Evolutionary conservation across 2,329 filamentous ascomycete genomes (phyloP), one percentile per base, ranked within the genome.

Genomic region (Talaromyces albobiverticillius): DNA sequence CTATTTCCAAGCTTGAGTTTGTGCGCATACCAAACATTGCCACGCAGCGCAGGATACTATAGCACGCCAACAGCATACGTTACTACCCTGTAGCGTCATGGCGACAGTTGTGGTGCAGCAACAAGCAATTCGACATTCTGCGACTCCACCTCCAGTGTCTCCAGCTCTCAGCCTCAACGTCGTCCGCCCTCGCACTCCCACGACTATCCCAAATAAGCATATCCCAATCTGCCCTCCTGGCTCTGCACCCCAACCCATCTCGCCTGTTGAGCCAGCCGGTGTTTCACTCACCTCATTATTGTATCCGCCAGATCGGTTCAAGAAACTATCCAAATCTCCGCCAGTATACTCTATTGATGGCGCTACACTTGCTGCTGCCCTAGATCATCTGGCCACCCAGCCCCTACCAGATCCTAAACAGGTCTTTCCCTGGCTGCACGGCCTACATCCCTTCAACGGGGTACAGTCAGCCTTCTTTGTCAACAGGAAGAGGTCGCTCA

Each of bases 371-470:
- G 83, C 84, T 10, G 79, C 84, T 43, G 90, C 93, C 1, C 67
- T 97, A 31, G 85, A 95, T 60, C 83, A 92, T 64, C 76, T 85
- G 56, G 83, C 93, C 3, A 82, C 85, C 2, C 90, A 95, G 65
- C 87, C 91, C 1, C 78, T 97, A 22, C 93, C 94, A 6, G 85
- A 93, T 53, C 85, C 94, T 0, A 83, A 87, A n/a, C 80, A 85
- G 57, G 89, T 97, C 58, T 99, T 97, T 65, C 94, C 94, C 2
- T 99, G 94, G 94, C 79, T 96, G 22, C 94, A 99, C 73, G 94
- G 94, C 22, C 76, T 97, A 38, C 92, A 97, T 65, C 86, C 89
- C 0, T 84, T 88, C 57, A 99, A 99, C 66, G 85, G 90, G 57
- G 82, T 96, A 51, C 94, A 99, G 66, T 82, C 94, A 57, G 83